Percentiles rank a stretch among this genome's conserved stretches.
Evolutionary conservation across 108 stramenopile genomes (phyloP).

Genomic region (Stephanodiscus minutulus): DNA sequence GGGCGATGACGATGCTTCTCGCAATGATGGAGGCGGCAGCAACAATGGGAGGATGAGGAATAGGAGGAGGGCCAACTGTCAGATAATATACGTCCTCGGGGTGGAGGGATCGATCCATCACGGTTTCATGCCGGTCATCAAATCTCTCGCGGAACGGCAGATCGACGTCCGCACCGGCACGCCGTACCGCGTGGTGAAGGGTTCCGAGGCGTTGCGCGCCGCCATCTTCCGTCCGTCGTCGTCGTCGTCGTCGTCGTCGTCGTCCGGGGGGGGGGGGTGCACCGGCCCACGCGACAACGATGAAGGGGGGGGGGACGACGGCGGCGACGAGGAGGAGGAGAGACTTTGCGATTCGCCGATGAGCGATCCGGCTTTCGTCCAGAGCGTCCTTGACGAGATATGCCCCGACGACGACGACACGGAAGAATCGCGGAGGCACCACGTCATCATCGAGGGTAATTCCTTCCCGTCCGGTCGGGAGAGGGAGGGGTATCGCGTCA

Average conservation of each 20-base stretch:
- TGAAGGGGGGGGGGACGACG: too few relatives aligned
- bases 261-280: too few relatives aligned
- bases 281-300: neutral
- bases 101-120: slow-evolving; percentile 41
- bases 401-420: neutral
- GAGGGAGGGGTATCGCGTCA: neutral
- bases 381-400: neutral
- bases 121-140: slow-evolving; percentile 27
- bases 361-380: neutral
- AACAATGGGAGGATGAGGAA: too few relatives aligned
- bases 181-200: slow-evolving; percentile 1
- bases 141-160: slow-evolving; percentile 18
- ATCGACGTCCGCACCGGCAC: neutral
- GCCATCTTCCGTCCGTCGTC: neutral
- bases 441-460: slow-evolving; percentile 20
- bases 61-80: slow-evolving; percentile 18
- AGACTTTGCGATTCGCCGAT: neutral
- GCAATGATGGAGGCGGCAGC: too few relatives aligned
- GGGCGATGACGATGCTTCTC: too few relatives aligned
- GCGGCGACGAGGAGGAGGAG: too few relatives aligned
- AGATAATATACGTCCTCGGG: slow-evolving; percentile 38
- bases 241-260: too few relatives aligned
- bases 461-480: slow-evolving; percentile 16
- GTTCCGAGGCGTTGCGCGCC: neutral
- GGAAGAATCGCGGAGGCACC: neutral